phyloP scores from a whole-genome alignment of 176 grass and related monocot species.

The Sorghum bicolor region DNA sequence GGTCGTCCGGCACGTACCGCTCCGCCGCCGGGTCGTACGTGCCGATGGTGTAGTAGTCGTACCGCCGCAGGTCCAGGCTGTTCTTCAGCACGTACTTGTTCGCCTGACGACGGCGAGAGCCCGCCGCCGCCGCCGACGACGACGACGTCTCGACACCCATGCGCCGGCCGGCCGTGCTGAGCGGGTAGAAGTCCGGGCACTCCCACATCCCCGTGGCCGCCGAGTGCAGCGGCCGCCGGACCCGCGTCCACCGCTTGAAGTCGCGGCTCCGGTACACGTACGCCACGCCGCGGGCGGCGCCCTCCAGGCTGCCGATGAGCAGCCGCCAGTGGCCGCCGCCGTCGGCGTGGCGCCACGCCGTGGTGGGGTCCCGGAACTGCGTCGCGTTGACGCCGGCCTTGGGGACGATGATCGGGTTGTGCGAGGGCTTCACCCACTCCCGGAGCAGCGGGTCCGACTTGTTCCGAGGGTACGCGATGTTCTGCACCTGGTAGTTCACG shows the following conservation, averaged over 20 bases:
- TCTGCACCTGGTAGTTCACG: conserved; percentile 65
- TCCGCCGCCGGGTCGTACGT: conserved; percentile 42
- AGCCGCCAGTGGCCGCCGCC: conserved; percentile 50
- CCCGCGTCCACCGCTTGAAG: conserved; percentile 56
- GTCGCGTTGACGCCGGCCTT: conserved; percentile 47
- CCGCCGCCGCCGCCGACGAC: too few relatives aligned
- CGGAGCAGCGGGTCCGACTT: conserved; percentile 53
- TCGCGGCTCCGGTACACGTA: conserved; percentile 70
- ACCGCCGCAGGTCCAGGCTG: conserved; percentile 64
- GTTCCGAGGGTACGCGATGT: conserved; percentile 58
- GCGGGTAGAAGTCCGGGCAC: conserved; percentile 83
- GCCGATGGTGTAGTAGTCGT: conserved; percentile 81
- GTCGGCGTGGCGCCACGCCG: conserved; percentile 47
- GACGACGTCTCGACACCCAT: conserved; percentile 46
- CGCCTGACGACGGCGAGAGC: too few relatives aligned
- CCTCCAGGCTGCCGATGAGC: conserved; percentile 40
- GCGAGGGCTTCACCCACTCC: conserved; percentile 55
- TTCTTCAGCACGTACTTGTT: conserved; percentile 79
- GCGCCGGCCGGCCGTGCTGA: background rate
- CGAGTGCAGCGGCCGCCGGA: conserved; percentile 56
- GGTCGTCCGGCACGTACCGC: conserved; percentile 56
- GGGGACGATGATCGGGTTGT: conserved; percentile 63
- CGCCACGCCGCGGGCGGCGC: conserved; percentile 23
- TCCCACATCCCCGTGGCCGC: conserved; percentile 80
- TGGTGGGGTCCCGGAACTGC: conserved; percentile 70